phyloP scores from a whole-genome alignment of 148 eudicot species.

The Camellia lanceoleosa region DNA sequence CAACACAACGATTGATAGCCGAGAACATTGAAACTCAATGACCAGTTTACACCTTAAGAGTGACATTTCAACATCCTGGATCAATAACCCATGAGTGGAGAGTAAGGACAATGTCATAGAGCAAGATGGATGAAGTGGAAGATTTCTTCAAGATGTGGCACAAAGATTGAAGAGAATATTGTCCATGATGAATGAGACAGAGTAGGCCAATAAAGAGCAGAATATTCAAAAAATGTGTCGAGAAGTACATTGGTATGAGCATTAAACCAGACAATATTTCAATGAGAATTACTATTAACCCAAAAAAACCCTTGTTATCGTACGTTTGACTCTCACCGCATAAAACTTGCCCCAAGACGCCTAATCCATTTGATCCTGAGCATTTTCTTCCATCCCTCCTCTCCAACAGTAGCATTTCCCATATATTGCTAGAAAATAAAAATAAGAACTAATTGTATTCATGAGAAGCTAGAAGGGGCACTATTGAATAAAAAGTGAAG shows the following conservation, averaged over 20 bases:
- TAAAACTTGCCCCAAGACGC: too few relatives aligned
- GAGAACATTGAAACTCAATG: neutral
- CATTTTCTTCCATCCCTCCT: too few relatives aligned
- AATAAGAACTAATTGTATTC: neutral
- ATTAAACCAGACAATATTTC: too few relatives aligned
- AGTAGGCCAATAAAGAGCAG: neutral
- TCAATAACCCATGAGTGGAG: neutral
- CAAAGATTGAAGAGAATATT: neutral
- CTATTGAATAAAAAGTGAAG: neutral
- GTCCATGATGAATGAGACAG: neutral
- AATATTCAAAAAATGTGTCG: neutral
- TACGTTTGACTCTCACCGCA: too few relatives aligned
- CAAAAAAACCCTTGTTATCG: too few relatives aligned
- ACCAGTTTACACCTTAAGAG: neutral
- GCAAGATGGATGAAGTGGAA: neutral
- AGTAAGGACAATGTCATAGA: neutral
- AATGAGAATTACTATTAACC: too few relatives aligned
- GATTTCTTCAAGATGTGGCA: neutral
- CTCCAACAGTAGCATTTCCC: too few relatives aligned
- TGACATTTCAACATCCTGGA: too few relatives aligned
- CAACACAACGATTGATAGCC: too few relatives aligned
- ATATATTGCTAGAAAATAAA: too few relatives aligned
- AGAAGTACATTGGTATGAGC: neutral
- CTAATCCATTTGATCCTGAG: too few relatives aligned
- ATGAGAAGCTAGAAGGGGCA: constrained; percentile 4